Evolutionary conservation across 108 stramenopile genomes (phyloP).

Genomic region (Schizochytrium sp.): DNA sequence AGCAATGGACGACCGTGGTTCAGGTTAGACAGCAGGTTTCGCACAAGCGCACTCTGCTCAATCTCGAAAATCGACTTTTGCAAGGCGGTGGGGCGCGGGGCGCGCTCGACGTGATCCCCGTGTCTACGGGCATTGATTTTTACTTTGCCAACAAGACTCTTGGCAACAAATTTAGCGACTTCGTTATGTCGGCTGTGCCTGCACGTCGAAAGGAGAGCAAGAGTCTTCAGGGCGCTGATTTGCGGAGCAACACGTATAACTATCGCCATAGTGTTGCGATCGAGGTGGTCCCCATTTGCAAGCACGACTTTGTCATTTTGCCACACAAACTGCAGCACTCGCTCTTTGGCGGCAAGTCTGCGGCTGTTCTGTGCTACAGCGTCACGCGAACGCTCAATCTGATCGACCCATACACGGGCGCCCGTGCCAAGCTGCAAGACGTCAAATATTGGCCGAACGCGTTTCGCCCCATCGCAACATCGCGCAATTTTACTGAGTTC

Average conservation of each 20-base stretch:
- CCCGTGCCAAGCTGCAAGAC: constrained; percentile 67
- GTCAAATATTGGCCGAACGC: constrained; percentile 80
- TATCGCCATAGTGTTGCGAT: constrained; percentile 86
- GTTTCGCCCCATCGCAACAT: constrained; percentile 74
- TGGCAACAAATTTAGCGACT: constrained; percentile 82
- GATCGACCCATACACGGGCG: constrained; percentile 86
- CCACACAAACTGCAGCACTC: constrained; percentile 68
- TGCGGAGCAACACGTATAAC: constrained; percentile 86
- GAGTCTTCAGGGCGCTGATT: constrained; percentile 92
- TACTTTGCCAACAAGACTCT: constrained; percentile 89
- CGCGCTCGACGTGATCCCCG: constrained; percentile 75
- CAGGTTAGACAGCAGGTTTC: constrained; percentile 97
- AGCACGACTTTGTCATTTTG: constrained; percentile 91
- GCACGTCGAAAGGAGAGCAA: constrained; percentile 81
- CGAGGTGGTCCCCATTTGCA: constrained; percentile 92
- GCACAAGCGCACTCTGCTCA: constrained; percentile 97
- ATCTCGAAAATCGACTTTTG: constrained; percentile 93
- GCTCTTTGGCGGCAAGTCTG: constrained; percentile 70
- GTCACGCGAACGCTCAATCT: constrained; percentile 78
- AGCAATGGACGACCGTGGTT: constrained; percentile 87
- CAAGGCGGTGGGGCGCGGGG: constrained; percentile 83
- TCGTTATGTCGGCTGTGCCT: constrained; percentile 84
- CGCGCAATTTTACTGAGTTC: constrained; percentile 69
- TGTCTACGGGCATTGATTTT: constrained; percentile 98
- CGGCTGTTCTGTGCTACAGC: constrained; percentile 77